A percentile compares a stretch with the other conserved stretches of the same genome.
Conservation (phyloP, 495 filamentous ascomycete genomes). For the Aspergillus panamensis region DNA sequence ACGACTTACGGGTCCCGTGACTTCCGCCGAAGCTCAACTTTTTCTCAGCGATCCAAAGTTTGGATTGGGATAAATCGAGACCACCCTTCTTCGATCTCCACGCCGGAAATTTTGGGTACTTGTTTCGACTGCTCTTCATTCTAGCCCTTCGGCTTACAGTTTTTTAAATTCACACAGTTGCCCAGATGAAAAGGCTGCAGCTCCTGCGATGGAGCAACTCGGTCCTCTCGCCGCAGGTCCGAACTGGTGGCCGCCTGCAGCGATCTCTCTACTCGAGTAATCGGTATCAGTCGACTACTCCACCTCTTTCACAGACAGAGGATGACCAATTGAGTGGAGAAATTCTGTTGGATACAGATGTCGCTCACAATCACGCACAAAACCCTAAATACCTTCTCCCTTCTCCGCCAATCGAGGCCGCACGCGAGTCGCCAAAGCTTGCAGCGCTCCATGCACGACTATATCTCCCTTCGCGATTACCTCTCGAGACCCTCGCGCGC, state of each 20-base stretch:
- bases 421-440: slow-evolving; percentile 81
- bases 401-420: slow-evolving; percentile 65
- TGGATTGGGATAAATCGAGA: slow-evolving; percentile 10
- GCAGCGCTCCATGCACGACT: slow-evolving; percentile 91
- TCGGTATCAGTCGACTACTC: slow-evolving; percentile 40
- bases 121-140: slow-evolving; percentile 13
- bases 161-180: slow-evolving; percentile 16
- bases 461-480: slow-evolving; percentile 73
- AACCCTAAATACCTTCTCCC: slow-evolving; percentile 44
- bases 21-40: slow-evolving; percentile 45
- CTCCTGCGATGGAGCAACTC: slow-evolving; percentile 68
- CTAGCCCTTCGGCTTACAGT: slow-evolving; percentile 7
- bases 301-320: slow-evolving; percentile 30
- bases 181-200: slow-evolving; percentile 67
- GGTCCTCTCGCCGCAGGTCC: slow-evolving; percentile 57
- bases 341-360: slow-evolving; percentile 24
- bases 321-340: slow-evolving; percentile 23
- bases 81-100: slow-evolving; percentile 15
- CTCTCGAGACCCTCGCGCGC: slow-evolving; percentile 79
- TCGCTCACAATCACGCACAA: slow-evolving; percentile 23
- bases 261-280: slow-evolving; percentile 38
- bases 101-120: slow-evolving; percentile 11
- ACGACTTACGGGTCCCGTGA: slow-evolving; percentile 43
- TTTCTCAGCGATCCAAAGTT: slow-evolving; percentile 34
- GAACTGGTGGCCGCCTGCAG: slow-evolving; percentile 47